phyloP scores from a whole-genome alignment of 2,329 filamentous ascomycete species.

The Apiospora sp. region DNA sequence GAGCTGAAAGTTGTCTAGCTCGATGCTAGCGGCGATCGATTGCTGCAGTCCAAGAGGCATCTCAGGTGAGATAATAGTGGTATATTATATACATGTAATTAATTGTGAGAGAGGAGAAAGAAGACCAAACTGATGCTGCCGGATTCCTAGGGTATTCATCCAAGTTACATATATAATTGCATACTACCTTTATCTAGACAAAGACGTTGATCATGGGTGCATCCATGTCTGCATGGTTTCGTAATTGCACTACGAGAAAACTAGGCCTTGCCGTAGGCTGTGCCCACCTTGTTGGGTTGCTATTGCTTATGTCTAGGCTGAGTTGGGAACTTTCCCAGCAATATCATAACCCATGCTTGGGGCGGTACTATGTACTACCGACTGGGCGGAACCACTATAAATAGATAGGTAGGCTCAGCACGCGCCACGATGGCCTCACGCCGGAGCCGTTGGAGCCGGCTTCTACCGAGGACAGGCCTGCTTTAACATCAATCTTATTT shows the following conservation, averaged over 20 bases:
- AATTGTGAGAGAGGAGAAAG: neutral
- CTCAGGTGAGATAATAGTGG: neutral
- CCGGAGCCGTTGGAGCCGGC: neutral
- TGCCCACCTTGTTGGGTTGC: neutral
- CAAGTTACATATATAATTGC: neutral
- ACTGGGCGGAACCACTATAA: neutral
- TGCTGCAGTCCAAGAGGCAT: slow-evolving; percentile 23
- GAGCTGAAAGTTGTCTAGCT: slow-evolving; percentile 24
- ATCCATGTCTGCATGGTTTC: neutral
- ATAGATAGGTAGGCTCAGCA: neutral
- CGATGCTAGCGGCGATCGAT: slow-evolving; percentile 27
- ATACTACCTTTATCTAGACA: neutral
- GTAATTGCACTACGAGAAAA: neutral
- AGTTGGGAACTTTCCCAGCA: neutral
- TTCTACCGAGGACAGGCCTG: neutral
- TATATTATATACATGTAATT: no score
- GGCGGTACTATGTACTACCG: neutral
- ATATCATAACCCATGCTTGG: neutral
- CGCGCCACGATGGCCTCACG: neutral
- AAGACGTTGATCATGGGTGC: neutral
- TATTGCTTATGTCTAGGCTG: neutral
- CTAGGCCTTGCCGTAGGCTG: neutral
- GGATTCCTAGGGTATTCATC: neutral
- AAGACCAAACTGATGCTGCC: neutral
- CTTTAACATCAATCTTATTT: neutral